Evolutionary conservation across 306 rosid genomes (phyloP).

Genomic region (Cicer yamashitae): DNA sequence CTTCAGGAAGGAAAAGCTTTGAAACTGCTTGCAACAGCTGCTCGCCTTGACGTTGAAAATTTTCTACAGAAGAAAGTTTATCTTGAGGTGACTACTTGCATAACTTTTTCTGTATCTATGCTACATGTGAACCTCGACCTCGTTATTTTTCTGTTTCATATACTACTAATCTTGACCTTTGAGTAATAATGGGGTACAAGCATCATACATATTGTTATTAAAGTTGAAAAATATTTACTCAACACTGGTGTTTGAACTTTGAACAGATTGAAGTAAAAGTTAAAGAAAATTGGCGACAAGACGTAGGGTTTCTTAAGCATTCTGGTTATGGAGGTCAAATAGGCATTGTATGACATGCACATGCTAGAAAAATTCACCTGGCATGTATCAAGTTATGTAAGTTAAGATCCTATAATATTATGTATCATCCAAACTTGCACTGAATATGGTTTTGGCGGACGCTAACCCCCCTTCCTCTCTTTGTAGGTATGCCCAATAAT

Average conservation of each 20-base stretch:
- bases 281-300: slow-evolving; percentile 94
- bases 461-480: slow-evolving; percentile 24
- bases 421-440: not conserved
- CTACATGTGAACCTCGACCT: slow-evolving; percentile 22
- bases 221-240: slow-evolving; percentile 39
- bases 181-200: slow-evolving; percentile 18
- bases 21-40: slow-evolving; percentile 91
- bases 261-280: slow-evolving; percentile 90
- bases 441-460: slow-evolving; percentile 25
- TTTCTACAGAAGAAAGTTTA: slow-evolving; percentile 92
- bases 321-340: slow-evolving; percentile 91
- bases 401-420: slow-evolving; percentile 20
- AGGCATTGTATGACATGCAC: slow-evolving; percentile 56
- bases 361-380: slow-evolving; percentile 10
- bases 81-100: slow-evolving; percentile 67
- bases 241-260: slow-evolving; percentile 48
- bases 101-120: not conserved
- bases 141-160: slow-evolving; percentile 17
- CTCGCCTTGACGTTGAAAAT: slow-evolving; percentile 88
- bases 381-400: slow-evolving; percentile 33
- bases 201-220: not conserved
- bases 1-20: slow-evolving; percentile 90
- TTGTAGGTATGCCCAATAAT: slow-evolving; percentile 40
- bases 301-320: slow-evolving; percentile 78
- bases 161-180: slow-evolving; percentile 26